Percentiles rank a stretch among this genome's conserved stretches.
Conservation (phyloP, 495 filamentous ascomycete genomes). For the Margaritispora aquatica region DNA sequence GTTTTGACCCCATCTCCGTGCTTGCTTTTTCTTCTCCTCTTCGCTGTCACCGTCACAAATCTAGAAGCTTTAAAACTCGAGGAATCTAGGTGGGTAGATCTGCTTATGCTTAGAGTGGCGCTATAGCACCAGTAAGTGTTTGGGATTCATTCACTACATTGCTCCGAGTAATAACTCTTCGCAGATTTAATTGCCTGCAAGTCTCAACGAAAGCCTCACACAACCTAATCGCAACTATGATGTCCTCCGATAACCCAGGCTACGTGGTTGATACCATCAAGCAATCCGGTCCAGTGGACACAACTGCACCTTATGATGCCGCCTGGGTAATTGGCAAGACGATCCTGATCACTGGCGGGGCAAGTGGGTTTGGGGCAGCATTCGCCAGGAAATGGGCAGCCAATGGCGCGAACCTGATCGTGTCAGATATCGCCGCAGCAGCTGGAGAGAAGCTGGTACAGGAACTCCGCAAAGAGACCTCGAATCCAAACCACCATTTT, state of each 20-base stretch:
- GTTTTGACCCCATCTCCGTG: too few relatives aligned
- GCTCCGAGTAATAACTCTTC: too few relatives aligned
- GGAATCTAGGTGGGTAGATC: too few relatives aligned
- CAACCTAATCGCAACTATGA: background rate
- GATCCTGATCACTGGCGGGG: slow-evolving; percentile 46
- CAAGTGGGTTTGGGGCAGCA: slow-evolving; percentile 39
- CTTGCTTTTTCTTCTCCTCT: too few relatives aligned
- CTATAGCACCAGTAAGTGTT: too few relatives aligned
- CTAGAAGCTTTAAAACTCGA: too few relatives aligned
- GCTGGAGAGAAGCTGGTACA: slow-evolving; percentile 32
- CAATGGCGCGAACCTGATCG: slow-evolving; percentile 37
- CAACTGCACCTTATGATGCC: slow-evolving; percentile 30
- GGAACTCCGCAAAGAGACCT: slow-evolving; percentile 23
- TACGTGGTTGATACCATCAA: slow-evolving; percentile 8
- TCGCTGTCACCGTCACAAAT: too few relatives aligned
- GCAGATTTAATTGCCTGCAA: background rate
- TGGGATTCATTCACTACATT: too few relatives aligned
- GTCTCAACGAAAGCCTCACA: background rate
- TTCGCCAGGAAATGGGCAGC: slow-evolving; percentile 37
- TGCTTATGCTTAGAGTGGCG: too few relatives aligned
- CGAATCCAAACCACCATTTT: slow-evolving; percentile 38
- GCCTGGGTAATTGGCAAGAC: slow-evolving; percentile 32
- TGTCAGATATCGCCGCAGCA: slow-evolving; percentile 38
- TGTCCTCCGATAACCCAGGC: slow-evolving; percentile 5
- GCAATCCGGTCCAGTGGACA: slow-evolving; percentile 33